Conservation (phyloP, 345 rosid genomes). For the Euclidium syriacum region DNA sequence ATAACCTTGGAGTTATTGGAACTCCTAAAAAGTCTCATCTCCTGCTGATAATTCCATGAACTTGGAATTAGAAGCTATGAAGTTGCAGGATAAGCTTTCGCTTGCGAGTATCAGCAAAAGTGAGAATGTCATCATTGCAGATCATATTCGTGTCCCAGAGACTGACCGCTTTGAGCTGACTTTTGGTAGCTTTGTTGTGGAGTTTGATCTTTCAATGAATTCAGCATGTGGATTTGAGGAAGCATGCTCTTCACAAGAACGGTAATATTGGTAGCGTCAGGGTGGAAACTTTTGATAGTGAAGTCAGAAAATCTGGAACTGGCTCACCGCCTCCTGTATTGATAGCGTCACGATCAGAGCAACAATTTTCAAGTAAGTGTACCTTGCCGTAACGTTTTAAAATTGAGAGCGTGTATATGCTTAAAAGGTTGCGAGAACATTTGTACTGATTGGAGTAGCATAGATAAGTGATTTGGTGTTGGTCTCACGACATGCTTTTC, state of each 20-base stretch:
- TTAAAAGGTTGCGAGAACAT: background rate
- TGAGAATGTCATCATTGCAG: slow-evolving; percentile 80
- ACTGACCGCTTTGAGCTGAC: slow-evolving; percentile 66
- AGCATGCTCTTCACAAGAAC: slow-evolving; percentile 40
- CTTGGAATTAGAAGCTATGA: slow-evolving; percentile 37
- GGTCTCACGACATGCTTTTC: slow-evolving; percentile 1
- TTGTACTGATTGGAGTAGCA: background rate
- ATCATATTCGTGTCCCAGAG: slow-evolving; percentile 80
- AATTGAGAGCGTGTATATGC: background rate
- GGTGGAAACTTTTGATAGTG: slow-evolving; percentile 44
- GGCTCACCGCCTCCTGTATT: slow-evolving; percentile 50
- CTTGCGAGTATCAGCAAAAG: slow-evolving; percentile 42
- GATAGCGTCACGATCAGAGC: slow-evolving; percentile 47
- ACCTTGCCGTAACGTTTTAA: background rate
- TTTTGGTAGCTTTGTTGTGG: slow-evolving; percentile 81
- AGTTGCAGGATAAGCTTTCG: slow-evolving; percentile 51
- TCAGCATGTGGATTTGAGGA: slow-evolving; percentile 34
- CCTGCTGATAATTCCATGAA: slow-evolving; percentile 40
- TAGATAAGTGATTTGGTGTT: background rate
- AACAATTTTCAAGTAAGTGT: slow-evolving; percentile 58
- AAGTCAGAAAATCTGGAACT: slow-evolving; percentile 49
- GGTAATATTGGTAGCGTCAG: slow-evolving; percentile 31
- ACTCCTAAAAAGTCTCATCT: slow-evolving; percentile 48
- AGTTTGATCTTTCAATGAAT: slow-evolving; percentile 42
- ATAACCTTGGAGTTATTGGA: slow-evolving; percentile 60